Conservation (phyloP, 805 yeast species). For the Pichia cephalocereana region DNA sequence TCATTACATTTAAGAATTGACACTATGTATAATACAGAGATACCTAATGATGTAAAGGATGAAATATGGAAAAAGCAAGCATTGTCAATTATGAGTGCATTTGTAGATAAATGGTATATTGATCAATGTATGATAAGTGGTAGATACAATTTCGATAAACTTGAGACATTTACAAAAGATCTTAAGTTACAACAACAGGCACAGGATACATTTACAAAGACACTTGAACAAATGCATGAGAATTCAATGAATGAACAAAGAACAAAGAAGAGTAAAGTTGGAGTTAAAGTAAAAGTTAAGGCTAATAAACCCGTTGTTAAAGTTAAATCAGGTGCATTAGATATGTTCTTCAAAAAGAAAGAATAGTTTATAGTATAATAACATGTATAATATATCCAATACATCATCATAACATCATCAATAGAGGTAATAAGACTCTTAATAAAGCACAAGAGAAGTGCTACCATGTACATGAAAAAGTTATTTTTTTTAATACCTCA, state of each 20-base stretch:
- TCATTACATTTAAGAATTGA: slow-evolving; percentile 2
- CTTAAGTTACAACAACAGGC: slow-evolving; percentile 14
- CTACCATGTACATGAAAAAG: too few species aligned
- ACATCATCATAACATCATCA: too few species aligned
- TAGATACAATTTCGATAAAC: slow-evolving; percentile 14
- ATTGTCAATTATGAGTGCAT: slow-evolving; percentile 39
- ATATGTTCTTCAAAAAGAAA: slow-evolving; percentile 48
- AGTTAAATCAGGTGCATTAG: slow-evolving; percentile 57
- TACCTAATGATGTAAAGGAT: slow-evolving; percentile 5
- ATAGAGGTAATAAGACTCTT: too few species aligned
- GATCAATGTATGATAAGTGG: slow-evolving; percentile 1
- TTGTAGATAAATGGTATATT: slow-evolving; percentile 27
- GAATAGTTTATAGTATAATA: neutral
- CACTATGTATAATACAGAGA: neutral
- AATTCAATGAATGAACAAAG: slow-evolving; percentile 11
- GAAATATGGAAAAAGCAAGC: slow-evolving; percentile 29
- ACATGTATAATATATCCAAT: too few species aligned
- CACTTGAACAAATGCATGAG: slow-evolving; percentile 26
- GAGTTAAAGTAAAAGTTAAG: neutral
- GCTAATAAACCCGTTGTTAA: slow-evolving; percentile 22
- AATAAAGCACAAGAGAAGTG: too few species aligned
- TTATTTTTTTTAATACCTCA: too few species aligned
- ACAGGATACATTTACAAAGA: slow-evolving; percentile 22
- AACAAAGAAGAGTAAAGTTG: slow-evolving; percentile 12
- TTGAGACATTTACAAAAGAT: slow-evolving; percentile 12